Percentiles rank a stretch among this genome's conserved stretches.
These are phyloP conservation scores for Sophora flavescens DNA, from an alignment of 306 rosid genomes.

Conservation along the genomic window DNA sequence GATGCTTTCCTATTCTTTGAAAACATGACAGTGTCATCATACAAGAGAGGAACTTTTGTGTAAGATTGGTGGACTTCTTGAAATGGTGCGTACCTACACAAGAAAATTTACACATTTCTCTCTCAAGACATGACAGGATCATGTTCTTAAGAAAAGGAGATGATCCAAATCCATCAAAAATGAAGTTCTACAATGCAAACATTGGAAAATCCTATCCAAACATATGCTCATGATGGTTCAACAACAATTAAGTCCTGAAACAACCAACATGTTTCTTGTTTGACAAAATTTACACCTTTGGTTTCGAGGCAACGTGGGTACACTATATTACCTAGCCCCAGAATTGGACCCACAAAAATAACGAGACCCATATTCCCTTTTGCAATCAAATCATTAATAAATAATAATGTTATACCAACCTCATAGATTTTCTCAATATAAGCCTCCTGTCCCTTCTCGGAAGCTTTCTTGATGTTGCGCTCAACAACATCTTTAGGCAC, in stretches of 20 bases:
- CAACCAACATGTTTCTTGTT: constrained; percentile 11
- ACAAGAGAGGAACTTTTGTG: background rate
- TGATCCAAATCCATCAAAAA: constrained; percentile 12
- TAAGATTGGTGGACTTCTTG: constrained; percentile 19
- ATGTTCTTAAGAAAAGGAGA: constrained; percentile 26
- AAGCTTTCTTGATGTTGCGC: constrained; percentile 87
- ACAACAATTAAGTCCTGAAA: background rate
- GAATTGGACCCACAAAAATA: constrained; percentile 6
- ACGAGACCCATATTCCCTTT: background rate
- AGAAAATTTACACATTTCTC: constrained; percentile 20
- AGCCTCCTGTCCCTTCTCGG: constrained; percentile 95
- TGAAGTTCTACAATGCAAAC: constrained; percentile 20
- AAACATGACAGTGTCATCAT: constrained; percentile 24
- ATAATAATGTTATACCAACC: constrained; percentile 54
- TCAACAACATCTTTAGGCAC: constrained; percentile 90
- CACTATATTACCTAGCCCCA: background rate
- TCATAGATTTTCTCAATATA: constrained; percentile 86
- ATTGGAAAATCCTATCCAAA: constrained; percentile 2
- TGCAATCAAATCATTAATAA: constrained; percentile 40
- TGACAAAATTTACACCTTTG: background rate
- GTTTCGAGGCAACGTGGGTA: background rate
- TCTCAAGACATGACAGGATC: constrained; percentile 10
- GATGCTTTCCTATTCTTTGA: constrained; percentile 25
- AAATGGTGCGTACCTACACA: constrained; percentile 5
- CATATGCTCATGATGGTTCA: constrained; percentile 1